A percentile compares a stretch with the other conserved stretches of the same genome.
These are phyloP conservation scores for Yamadazyma mexicana DNA, from an alignment of 1,139 yeast species.

Conservation along the genomic window DNA sequence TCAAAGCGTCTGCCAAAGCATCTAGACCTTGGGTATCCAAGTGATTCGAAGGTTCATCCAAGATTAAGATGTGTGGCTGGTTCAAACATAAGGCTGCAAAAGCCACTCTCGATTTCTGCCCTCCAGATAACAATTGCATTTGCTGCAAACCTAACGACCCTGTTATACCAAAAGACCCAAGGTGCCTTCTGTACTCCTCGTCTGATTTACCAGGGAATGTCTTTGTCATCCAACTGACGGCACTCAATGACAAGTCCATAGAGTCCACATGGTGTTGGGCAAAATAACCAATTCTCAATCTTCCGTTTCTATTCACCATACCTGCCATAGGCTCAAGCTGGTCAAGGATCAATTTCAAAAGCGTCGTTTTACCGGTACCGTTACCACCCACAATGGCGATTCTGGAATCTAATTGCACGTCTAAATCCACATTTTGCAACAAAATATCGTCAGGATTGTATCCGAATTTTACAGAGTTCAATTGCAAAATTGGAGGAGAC, in stretches of 20 bases:
- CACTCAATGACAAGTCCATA: slow-evolving; percentile 87
- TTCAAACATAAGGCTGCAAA: slow-evolving; percentile 91
- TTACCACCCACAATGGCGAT: slow-evolving; percentile 98
- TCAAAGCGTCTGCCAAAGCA: slow-evolving; percentile 87
- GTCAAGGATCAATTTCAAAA: slow-evolving; percentile 83
- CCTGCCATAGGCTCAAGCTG: slow-evolving; percentile 73
- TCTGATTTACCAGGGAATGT: slow-evolving; percentile 92
- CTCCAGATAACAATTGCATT: slow-evolving; percentile 90
- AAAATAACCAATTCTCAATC: slow-evolving; percentile 92
- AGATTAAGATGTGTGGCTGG: slow-evolving; percentile 87
- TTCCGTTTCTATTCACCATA: slow-evolving; percentile 72
- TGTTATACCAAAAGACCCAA: slow-evolving; percentile 96
- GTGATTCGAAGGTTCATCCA: slow-evolving; percentile 99
- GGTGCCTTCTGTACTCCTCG: slow-evolving; percentile 94
- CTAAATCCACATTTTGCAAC: slow-evolving; percentile 77
- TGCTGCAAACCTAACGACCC: slow-evolving; percentile 92
- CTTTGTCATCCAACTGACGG: slow-evolving; percentile 92
- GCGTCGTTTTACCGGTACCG: slow-evolving; percentile 98
- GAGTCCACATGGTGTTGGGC: slow-evolving; percentile 99
- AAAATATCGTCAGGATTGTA: slow-evolving; percentile 64
- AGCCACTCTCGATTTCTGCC: slow-evolving; percentile 97
- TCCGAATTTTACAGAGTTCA: slow-evolving; percentile 85
- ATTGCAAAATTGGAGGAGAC: slow-evolving; percentile 91
- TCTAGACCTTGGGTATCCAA: slow-evolving; percentile 98
- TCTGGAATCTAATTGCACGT: slow-evolving; percentile 90